A percentile compares a stretch with the other conserved stretches of the same genome.
Evolutionary conservation across 2,329 filamentous ascomycete genomes (phyloP).

Genomic region (Emydomyces testavorans): DNA sequence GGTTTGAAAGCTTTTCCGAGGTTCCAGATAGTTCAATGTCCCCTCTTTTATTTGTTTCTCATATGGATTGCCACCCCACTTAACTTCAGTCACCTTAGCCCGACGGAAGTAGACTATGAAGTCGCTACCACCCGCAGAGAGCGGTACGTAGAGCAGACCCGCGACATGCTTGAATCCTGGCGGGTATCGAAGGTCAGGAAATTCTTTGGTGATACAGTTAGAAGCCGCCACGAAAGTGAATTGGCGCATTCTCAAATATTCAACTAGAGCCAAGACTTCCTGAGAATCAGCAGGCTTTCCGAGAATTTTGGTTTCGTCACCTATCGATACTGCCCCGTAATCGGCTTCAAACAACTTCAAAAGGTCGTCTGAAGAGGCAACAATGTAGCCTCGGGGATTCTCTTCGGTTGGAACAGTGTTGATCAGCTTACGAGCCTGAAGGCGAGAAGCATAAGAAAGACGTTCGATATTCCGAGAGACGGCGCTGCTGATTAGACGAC

Average conservation of each 20-base stretch:
- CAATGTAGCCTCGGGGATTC: constrained; percentile 4
- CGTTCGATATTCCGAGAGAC: constrained; percentile 7
- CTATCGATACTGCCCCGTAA: not conserved
- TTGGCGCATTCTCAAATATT: constrained; percentile 2
- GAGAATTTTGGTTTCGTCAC: constrained; percentile 2
- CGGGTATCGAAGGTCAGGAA: constrained; percentile 3
- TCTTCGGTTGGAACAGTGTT: constrained; percentile 1
- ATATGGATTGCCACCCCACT: constrained; percentile 8
- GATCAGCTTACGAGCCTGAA: constrained; percentile 7
- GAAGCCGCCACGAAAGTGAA: not conserved
- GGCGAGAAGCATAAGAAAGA: constrained; percentile 5
- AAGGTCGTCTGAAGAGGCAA: constrained; percentile 6
- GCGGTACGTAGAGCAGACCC: constrained; percentile 4
- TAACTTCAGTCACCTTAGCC: constrained; percentile 1
- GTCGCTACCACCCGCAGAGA: not conserved
- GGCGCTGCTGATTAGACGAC: constrained; percentile 3
- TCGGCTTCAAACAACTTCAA: constrained; percentile 2
- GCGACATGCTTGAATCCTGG: constrained; percentile 5
- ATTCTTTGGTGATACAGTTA: not conserved
- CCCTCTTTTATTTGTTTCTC: constrained; percentile 1
- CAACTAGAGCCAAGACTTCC: constrained; percentile 2
- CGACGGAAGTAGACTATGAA: constrained; percentile 8
- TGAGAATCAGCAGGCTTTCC: constrained; percentile 1
- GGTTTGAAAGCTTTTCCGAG: constrained; percentile 5
- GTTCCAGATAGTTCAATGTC: not conserved